Conservation (phyloP, 148 eudicot genomes). For the Polygonum maritimum region DNA sequence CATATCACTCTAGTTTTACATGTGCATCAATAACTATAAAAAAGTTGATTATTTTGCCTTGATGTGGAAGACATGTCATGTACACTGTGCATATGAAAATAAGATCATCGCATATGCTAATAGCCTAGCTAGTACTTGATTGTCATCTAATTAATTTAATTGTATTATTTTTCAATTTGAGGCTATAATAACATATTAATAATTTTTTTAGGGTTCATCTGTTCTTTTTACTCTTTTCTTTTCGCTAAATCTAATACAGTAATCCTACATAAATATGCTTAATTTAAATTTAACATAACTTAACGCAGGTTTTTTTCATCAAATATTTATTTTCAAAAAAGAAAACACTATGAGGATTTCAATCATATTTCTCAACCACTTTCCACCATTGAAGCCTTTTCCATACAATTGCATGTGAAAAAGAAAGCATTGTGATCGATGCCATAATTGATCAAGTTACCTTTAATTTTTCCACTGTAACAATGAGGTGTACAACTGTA, state of each 20-base stretch:
- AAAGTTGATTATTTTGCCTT: background rate
- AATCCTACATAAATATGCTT: too few species aligned
- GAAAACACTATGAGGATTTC: background rate
- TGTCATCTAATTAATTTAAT: background rate
- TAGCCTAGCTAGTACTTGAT: background rate
- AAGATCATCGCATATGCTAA: background rate
- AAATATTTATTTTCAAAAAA: too few species aligned
- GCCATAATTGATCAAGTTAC: background rate
- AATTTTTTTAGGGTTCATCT: too few species aligned
- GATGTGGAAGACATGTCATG: conserved; percentile 9
- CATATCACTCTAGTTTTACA: background rate
- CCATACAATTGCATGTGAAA: background rate
- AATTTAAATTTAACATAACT: background rate
- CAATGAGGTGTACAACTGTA: background rate
- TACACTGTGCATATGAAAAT: background rate
- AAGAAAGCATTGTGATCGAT: background rate
- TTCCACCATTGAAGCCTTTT: background rate
- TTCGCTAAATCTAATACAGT: too few species aligned
- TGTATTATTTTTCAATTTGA: too few species aligned
- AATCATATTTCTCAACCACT: background rate
- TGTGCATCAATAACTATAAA: background rate
- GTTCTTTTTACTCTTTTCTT: too few species aligned
- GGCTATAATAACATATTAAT: too few species aligned
- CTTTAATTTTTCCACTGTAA: background rate
- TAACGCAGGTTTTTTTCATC: background rate